Conservation (phyloP, 176 grass and related monocot genomes). For the Bonia amplexicaulis region DNA sequence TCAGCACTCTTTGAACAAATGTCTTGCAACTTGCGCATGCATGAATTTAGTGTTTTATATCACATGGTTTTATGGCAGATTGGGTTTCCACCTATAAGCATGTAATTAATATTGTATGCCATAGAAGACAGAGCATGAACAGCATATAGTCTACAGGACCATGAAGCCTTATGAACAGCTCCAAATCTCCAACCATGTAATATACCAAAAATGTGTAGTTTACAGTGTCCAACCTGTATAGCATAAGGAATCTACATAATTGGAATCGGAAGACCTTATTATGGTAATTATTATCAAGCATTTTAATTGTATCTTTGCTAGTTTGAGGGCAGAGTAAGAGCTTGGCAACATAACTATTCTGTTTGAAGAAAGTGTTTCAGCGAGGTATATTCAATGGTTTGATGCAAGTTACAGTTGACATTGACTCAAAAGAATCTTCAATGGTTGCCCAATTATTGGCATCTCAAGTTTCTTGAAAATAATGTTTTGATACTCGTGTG, state of each 20-base stretch:
- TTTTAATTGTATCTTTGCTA: constrained; percentile 13
- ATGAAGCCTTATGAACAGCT: not conserved
- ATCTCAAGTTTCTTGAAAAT: not conserved
- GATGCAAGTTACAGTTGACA: not conserved
- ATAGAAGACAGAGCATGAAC: not conserved
- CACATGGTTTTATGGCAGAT: not conserved
- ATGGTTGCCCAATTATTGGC: not conserved
- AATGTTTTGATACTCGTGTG: not conserved
- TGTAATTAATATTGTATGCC: not conserved
- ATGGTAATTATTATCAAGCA: not conserved
- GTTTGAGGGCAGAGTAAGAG: not conserved
- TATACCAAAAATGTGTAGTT: not conserved
- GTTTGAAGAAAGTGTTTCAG: not conserved
- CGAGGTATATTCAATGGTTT: not conserved
- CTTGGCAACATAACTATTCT: not conserved
- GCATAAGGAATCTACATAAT: not conserved
- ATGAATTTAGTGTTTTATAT: not conserved
- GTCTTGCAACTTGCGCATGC: not conserved
- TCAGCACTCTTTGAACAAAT: not conserved
- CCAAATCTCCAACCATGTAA: not conserved
- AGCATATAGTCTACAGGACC: not conserved
- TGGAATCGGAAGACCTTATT: not conserved
- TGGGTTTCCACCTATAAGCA: not conserved
- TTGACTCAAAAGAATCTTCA: not conserved
- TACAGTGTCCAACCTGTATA: not conserved